Percentiles rank a stretch among this genome's conserved stretches.
These are phyloP conservation scores for Lecanicillium sp. DNA, from an alignment of 2,329 filamentous ascomycete genomes.

Conservation along the genomic window DNA sequence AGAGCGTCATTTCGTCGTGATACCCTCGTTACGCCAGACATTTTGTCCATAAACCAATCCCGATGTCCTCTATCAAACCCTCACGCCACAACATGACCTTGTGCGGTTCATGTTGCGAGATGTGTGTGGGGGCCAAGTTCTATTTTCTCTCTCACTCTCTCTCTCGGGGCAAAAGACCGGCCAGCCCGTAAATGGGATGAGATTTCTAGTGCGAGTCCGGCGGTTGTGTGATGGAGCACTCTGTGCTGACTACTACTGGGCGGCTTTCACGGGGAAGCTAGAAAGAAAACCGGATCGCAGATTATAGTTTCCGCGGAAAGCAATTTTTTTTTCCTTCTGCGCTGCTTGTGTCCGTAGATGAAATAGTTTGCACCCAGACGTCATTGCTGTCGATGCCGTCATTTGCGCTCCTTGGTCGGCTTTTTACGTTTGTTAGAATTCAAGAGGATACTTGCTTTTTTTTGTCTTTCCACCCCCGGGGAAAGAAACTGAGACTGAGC, in stretches of 20 bases:
- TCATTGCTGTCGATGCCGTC: too few species aligned
- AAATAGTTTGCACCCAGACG: too few species aligned
- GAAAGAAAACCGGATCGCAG: not conserved
- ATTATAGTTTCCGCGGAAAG: not conserved
- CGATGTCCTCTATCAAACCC: not conserved
- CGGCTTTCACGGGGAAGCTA: not conserved
- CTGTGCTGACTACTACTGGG: not conserved
- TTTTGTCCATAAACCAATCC: not conserved
- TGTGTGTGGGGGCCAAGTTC: not conserved
- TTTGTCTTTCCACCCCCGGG: too few species aligned
- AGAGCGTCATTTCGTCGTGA: too few species aligned
- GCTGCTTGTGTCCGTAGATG: not conserved
- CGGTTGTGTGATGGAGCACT: constrained; percentile 3
- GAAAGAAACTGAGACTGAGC: too few species aligned
- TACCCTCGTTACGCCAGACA: too few species aligned
- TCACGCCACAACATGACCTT: not conserved
- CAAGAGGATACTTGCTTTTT: too few species aligned
- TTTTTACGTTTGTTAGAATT: too few species aligned
- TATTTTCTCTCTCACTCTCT: not conserved
- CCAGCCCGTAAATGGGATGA: not conserved
- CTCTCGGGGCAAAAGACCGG: not conserved
- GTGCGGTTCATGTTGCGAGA: not conserved
- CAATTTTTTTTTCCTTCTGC: not conserved
- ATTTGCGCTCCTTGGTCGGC: too few species aligned
- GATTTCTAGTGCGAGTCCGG: not conserved